Evolutionary conservation across 2,329 filamentous ascomycete genomes (phyloP), one percentile per base, ranked within the genome.

Genomic region (Diaporthe vaccinii): DNA sequence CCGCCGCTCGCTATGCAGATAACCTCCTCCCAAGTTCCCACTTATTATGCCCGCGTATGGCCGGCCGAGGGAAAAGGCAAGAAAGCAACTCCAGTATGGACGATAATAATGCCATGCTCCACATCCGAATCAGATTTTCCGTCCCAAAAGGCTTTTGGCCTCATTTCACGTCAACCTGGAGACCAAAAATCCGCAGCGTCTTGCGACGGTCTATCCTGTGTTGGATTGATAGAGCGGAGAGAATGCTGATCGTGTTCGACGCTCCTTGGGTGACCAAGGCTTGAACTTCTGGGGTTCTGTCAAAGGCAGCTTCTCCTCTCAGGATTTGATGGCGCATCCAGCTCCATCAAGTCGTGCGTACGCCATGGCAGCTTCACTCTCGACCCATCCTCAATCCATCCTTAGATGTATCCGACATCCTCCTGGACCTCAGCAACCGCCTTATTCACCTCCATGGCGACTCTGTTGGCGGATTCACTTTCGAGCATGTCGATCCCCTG

Each of bases 401-500:
- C 41, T 73, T 41, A 76, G 6, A 75, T 68, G 36, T 69, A 77
- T 8, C 74, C 74, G 31, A 49, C 62, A 36, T 74, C 67, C n/a
- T 59, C 71, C 10, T 46, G 71, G 22, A 62, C 58, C 36, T 55
- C 71, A 22, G 58, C 51, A 20, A 36, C 51, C 31, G 62, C 68
- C n/a, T 17, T 44, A 2, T 15, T 58, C 59, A 41, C 72, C 61
- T 65, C 72, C 65, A 62, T 51, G 17, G 58, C 46, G 39, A 73
- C 65, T 34, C 31, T 73, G 67, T 72, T 69, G 46, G 67, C 69
- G 17, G 73, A 74, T 53, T 73, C 77, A 74, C 88, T 90, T 82
- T 92, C 89, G 55, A 93, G 84, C 81, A 87, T 86, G 76, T 90
- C 88, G 57, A 93, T 89, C 39, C 91, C 88, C 39, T 87, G 82